A percentile compares a stretch with the other conserved stretches of the same genome.
These are phyloP conservation scores for Larix kaempferi DNA, from an alignment of 75 land plant genomes.

Conservation along the genomic window DNA sequence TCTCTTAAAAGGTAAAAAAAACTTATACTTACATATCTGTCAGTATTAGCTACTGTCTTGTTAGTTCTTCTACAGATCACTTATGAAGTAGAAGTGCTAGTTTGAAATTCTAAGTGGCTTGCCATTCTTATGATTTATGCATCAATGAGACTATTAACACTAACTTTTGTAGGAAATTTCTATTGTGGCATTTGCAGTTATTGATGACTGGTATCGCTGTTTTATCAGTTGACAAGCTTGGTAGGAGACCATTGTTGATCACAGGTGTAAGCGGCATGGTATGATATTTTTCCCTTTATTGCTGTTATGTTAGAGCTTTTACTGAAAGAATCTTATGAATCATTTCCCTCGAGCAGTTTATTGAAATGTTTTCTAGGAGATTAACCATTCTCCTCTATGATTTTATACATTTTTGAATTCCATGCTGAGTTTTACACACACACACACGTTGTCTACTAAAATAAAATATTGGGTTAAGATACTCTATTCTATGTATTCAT, in stretches of 20 bases:
- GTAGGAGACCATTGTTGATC: slow-evolving; percentile 86
- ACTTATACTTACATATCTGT: too few relatives aligned
- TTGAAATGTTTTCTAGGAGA: neutral
- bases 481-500: neutral
- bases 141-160: neutral
- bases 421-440: neutral
- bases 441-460: neutral
- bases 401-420: neutral
- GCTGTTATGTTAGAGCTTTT: neutral
- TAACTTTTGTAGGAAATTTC: neutral
- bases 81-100: neutral
- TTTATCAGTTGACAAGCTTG: slow-evolving; percentile 76
- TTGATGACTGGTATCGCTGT: slow-evolving; percentile 87
- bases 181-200: slow-evolving; percentile 36
- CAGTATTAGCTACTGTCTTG: neutral
- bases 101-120: neutral
- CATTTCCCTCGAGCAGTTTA: neutral
- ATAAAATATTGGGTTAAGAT: neutral
- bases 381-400: neutral
- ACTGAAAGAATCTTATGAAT: neutral
- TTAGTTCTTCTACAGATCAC: neutral
- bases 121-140: neutral
- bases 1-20: too few relatives aligned
- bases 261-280: slow-evolving; percentile 87
- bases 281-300: slow-evolving; percentile 18